These are phyloP conservation scores for Fagopyrum esculentum DNA, from an alignment of 148 eudicot genomes.

Conservation along the genomic window DNA sequence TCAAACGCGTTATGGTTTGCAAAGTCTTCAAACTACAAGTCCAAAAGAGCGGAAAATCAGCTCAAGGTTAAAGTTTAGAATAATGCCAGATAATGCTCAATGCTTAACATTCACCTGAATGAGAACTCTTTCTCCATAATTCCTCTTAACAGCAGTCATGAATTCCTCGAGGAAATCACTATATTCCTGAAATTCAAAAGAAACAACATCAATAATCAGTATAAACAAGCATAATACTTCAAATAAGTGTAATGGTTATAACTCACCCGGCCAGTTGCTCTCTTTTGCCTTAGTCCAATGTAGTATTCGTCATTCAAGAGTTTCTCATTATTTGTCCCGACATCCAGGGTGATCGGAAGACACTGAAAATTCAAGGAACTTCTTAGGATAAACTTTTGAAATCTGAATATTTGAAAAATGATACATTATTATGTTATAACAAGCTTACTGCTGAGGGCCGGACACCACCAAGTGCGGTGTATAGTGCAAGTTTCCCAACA, in stretches of 20 bases:
- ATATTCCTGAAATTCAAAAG: constrained; percentile 42
- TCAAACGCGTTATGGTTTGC: constrained; percentile 14
- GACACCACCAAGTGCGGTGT: constrained; percentile 96
- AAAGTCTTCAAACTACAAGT: constrained; percentile 13
- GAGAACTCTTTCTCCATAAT: constrained; percentile 11
- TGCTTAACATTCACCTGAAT: constrained; percentile 1
- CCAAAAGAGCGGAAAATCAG: background rate
- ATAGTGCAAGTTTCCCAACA: constrained; percentile 86
- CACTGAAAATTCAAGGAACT: constrained; percentile 37
- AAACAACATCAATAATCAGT: background rate
- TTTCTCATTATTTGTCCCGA: constrained; percentile 82
- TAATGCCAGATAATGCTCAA: background rate
- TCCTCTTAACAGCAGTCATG: constrained; percentile 12
- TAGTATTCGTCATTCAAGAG: constrained; percentile 80
- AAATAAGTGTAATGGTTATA: too few relatives aligned
- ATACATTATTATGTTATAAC: background rate
- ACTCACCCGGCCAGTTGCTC: constrained; percentile 68
- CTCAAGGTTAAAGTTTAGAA: background rate
- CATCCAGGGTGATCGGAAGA: constrained; percentile 89
- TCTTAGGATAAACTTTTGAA: background rate
- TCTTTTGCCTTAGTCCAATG: constrained; percentile 69
- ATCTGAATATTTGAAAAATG: background rate
- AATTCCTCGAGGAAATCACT: constrained; percentile 51
- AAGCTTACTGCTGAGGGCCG: constrained; percentile 85
- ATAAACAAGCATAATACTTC: background rate